Evolutionary conservation across 352 stramenopile genomes (phyloP).

Genomic region (Globisporangium radiosum): DNA sequence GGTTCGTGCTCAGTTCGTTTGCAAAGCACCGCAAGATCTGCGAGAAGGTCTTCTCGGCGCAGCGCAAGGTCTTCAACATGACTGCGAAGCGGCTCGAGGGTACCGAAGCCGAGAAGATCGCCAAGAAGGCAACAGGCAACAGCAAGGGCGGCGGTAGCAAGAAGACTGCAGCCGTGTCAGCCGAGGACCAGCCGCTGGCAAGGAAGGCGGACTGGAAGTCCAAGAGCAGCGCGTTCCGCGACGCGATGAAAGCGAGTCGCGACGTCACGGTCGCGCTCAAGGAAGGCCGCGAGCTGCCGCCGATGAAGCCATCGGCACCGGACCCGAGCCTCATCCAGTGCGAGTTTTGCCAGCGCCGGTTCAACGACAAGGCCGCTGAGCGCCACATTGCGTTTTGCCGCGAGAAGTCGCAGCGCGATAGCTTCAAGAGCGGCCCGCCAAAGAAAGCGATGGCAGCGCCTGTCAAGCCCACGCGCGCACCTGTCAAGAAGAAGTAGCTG

Average conservation of each 20-base stretch:
- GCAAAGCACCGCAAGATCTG: slow-evolving; percentile 83
- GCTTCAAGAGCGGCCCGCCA: slow-evolving; percentile 23
- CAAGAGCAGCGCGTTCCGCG: slow-evolving; percentile 80
- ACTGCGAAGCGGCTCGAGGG: slow-evolving; percentile 60
- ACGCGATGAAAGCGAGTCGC: slow-evolving; percentile 83
- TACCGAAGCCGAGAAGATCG: slow-evolving; percentile 64
- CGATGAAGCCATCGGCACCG: slow-evolving; percentile 48
- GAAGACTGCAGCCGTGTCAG: slow-evolving; percentile 17
- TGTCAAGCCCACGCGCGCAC: slow-evolving; percentile 28
- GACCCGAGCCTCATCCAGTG: slow-evolving; percentile 87
- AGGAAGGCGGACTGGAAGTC: slow-evolving; percentile 80
- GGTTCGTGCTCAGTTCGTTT: slow-evolving; percentile 72
- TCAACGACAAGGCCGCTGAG: slow-evolving; percentile 90
- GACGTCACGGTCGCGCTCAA: slow-evolving; percentile 61
- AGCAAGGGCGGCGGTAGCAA: slow-evolving; percentile 7
- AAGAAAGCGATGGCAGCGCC: slow-evolving; percentile 28
- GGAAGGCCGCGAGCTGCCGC: slow-evolving; percentile 53
- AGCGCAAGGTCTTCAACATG: slow-evolving; percentile 87
- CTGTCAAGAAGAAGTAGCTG: slow-evolving; percentile 38
- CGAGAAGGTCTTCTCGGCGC: slow-evolving; percentile 80
- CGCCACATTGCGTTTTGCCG: slow-evolving; percentile 90
- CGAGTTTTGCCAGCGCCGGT: slow-evolving; percentile 86
- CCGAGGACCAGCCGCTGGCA: slow-evolving; percentile 48
- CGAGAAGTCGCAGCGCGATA: slow-evolving; percentile 68
- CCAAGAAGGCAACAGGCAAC: slow-evolving; percentile 32